Evolutionary conservation across 2,329 filamentous ascomycete genomes (phyloP).

Genomic region (Helotiales sp.): DNA sequence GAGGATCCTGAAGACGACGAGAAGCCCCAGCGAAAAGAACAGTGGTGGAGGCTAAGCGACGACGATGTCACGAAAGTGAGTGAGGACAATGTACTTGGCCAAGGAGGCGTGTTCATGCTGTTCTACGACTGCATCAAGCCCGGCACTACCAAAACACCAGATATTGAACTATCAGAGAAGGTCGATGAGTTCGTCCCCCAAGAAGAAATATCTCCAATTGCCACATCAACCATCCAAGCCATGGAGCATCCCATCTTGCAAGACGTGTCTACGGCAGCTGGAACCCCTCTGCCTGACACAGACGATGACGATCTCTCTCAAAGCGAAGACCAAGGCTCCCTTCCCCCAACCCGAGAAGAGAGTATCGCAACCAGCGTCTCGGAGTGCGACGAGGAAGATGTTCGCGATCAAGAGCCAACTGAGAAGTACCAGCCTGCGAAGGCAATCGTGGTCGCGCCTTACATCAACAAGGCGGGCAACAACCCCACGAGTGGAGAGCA

Average conservation of each 20-base stretch:
- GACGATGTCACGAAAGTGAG: constrained; percentile 78
- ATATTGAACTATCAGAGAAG: background rate
- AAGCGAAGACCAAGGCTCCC: constrained; percentile 21
- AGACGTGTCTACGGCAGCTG: constrained; percentile 25
- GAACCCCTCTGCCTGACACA: constrained; percentile 30
- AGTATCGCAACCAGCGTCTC: constrained; percentile 36
- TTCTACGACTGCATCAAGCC: constrained; percentile 83
- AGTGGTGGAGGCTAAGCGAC: constrained; percentile 93
- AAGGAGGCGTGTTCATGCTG: constrained; percentile 91
- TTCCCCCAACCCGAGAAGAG: constrained; percentile 19
- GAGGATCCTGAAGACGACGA: constrained; percentile 38
- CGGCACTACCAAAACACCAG: constrained; percentile 16
- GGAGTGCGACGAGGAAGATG: constrained; percentile 34
- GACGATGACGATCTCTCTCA: constrained; percentile 33
- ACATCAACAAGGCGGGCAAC: constrained; percentile 31
- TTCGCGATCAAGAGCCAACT: constrained; percentile 15
- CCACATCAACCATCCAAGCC: background rate
- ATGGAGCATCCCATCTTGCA: background rate
- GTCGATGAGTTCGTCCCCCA: background rate
- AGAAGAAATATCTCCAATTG: background rate
- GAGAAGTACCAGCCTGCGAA: constrained; percentile 37
- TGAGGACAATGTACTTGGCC: constrained; percentile 73
- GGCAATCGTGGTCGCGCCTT: constrained; percentile 38
- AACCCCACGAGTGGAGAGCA: constrained; percentile 21
- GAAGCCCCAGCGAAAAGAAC: constrained; percentile 40